These are phyloP conservation scores for Ettlia oleoabundans DNA, from an alignment of 139 green algal genomes.

Conservation along the genomic window DNA sequence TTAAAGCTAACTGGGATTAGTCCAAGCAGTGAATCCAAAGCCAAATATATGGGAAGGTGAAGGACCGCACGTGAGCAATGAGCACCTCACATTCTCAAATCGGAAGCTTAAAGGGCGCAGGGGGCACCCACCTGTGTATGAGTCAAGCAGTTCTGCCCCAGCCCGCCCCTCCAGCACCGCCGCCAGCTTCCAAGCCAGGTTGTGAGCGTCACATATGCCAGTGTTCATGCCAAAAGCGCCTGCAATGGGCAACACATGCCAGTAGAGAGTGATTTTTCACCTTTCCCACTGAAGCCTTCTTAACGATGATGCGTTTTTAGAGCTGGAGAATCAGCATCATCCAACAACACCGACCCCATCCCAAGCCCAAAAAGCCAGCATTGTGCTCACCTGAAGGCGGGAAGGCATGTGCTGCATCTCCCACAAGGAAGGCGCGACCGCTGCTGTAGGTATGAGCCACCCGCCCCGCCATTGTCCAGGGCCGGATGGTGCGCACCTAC, in stretches of 20 bases:
- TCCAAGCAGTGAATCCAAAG: not conserved
- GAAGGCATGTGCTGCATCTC: constrained; percentile 93
- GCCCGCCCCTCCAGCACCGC: constrained; percentile 60
- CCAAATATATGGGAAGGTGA: too few relatives aligned
- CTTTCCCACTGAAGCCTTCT: too few relatives aligned
- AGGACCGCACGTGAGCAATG: too few relatives aligned
- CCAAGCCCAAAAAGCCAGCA: too few relatives aligned
- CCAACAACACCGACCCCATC: too few relatives aligned
- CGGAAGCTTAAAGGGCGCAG: too few relatives aligned
- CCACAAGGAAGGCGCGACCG: constrained; percentile 77
- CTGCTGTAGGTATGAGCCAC: constrained; percentile 72
- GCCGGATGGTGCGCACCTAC: constrained; percentile 60
- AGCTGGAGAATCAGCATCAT: too few relatives aligned
- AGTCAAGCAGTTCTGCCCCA: constrained; percentile 60
- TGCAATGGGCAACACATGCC: too few relatives aligned
- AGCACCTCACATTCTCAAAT: too few relatives aligned
- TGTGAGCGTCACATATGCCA: constrained; percentile 89
- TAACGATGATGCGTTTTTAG: too few relatives aligned
- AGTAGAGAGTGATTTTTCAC: too few relatives aligned
- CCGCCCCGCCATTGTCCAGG: constrained; percentile 89
- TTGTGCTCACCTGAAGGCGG: constrained; percentile 73
- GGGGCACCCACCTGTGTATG: constrained; percentile 64
- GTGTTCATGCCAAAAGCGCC: constrained; percentile 99
- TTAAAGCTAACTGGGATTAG: constrained; percentile 10
- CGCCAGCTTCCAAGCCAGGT: constrained; percentile 96